A percentile compares a stretch with the other conserved stretches of the same genome.
phyloP scores from a whole-genome alignment of 139 green algal species.

The Chlorella vulgaris region DNA sequence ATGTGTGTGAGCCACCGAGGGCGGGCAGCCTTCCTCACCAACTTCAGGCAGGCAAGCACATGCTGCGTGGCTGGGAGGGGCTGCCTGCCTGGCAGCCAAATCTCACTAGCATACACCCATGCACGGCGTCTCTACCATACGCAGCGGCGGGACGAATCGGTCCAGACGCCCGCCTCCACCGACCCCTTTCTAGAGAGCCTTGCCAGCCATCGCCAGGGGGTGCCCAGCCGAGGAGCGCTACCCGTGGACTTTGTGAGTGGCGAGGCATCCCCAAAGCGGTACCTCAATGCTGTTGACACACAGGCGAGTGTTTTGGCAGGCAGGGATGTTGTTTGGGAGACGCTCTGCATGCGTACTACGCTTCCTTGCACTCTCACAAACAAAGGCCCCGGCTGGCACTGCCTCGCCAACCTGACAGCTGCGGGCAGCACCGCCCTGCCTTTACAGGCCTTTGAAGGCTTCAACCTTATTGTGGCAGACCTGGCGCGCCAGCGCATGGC shows the following conservation, averaged over 20 bases:
- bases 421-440: not conserved
- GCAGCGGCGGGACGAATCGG: not conserved
- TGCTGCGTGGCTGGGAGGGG: not conserved
- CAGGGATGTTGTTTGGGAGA: too few species aligned
- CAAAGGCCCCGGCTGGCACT: not conserved
- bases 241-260: constrained; percentile 6
- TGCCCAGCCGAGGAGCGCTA: constrained; percentile 7
- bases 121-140: too few species aligned
- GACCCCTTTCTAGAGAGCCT: not conserved
- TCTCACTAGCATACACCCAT: not conserved
- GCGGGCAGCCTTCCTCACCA: constrained; percentile 27
- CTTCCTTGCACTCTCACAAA: too few species aligned
- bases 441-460: constrained; percentile 19
- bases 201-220: not conserved
- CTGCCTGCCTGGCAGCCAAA: not conserved
- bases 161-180: too few species aligned
- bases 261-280: not conserved
- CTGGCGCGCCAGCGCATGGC: not conserved
- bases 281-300: not conserved
- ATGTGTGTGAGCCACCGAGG: constrained; percentile 9
- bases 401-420: too few species aligned
- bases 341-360: too few species aligned
- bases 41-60: constrained; percentile 21
- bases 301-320: not conserved
- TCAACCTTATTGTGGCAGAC: constrained; percentile 35